Conservation (phyloP, 1,284 basidiomycete species). For the Cerioporus squamosus region DNA sequence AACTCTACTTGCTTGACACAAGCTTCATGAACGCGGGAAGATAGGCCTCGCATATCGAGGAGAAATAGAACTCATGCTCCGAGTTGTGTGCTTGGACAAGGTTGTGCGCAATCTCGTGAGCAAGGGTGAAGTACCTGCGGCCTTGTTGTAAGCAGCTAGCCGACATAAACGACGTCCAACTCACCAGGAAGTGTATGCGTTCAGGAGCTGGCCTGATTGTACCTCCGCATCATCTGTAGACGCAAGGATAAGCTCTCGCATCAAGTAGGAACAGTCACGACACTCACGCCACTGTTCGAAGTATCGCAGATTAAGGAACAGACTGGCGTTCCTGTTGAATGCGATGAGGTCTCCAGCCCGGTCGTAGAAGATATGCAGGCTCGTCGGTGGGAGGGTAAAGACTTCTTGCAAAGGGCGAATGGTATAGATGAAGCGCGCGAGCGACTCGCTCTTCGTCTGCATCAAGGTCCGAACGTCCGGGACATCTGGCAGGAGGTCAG, state of each 20-base stretch:
- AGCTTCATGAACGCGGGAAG: constrained; percentile 22
- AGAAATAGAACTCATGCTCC: constrained; percentile 94
- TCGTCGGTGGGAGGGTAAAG: constrained; percentile 68
- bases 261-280: not conserved
- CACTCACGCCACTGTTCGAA: constrained; percentile 88
- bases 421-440: constrained; percentile 74
- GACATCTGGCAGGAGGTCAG: constrained; percentile 49
- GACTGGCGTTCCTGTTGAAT: constrained; percentile 89
- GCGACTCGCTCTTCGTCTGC: constrained; percentile 50
- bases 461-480: constrained; percentile 55
- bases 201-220: constrained; percentile 54
- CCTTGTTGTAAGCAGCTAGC: not conserved
- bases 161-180: constrained; percentile 14
- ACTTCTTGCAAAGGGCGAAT: constrained; percentile 60
- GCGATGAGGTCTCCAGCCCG: constrained; percentile 83
- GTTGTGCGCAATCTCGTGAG: constrained; percentile 92
- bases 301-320: constrained; percentile 91
- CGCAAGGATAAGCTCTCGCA: constrained; percentile 4
- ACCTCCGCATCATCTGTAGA: constrained; percentile 74
- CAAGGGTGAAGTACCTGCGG: constrained; percentile 82
- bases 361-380: constrained; percentile 91
- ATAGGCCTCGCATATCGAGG: constrained; percentile 77
- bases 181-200: constrained; percentile 83
- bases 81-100: constrained; percentile 79
- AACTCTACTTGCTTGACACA: constrained; percentile 12